Percentiles rank a stretch among this genome's conserved stretches.
Conservation (phyloP, 2,329 filamentous ascomycete species). For the Monilinia fructicola region DNA sequence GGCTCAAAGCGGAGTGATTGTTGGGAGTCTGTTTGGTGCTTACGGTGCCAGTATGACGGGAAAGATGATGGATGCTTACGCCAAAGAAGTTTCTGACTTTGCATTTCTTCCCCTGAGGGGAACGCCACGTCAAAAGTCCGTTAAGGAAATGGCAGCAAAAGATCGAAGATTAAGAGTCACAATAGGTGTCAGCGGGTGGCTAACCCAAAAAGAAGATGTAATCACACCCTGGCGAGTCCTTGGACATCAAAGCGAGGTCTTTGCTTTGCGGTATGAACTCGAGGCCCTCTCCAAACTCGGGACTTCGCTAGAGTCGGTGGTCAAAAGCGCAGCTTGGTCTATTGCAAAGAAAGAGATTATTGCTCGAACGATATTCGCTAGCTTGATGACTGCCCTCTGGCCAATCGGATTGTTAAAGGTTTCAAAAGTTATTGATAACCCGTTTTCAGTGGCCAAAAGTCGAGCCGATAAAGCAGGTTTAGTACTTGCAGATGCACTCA, state of each 20-base stretch:
- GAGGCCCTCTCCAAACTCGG: constrained; percentile 76
- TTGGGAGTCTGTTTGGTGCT: constrained; percentile 88
- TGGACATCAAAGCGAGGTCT: constrained; percentile 71
- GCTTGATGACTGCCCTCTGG: constrained; percentile 67
- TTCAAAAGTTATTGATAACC: constrained; percentile 73
- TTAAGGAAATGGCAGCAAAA: constrained; percentile 44
- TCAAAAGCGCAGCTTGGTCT: constrained; percentile 79
- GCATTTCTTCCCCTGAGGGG: constrained; percentile 74
- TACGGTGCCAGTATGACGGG: constrained; percentile 81
- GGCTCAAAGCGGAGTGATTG: constrained; percentile 74
- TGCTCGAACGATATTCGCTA: constrained; percentile 61
- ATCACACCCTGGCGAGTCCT: constrained; percentile 75
- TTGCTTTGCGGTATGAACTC: constrained; percentile 81
- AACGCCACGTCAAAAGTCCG: constrained; percentile 45
- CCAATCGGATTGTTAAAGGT: constrained; percentile 66
- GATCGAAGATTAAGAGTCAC: constrained; percentile 75
- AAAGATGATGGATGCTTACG: constrained; percentile 86
- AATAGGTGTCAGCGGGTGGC: constrained; percentile 80
- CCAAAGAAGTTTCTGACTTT: constrained; percentile 84
- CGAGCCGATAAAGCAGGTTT: constrained; percentile 77
- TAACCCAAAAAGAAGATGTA: constrained; percentile 70
- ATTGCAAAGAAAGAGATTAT: constrained; percentile 67
- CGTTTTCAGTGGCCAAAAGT: constrained; percentile 73
- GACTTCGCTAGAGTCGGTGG: constrained; percentile 71
- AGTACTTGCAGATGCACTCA: constrained; percentile 77